These are phyloP conservation scores for Mycena rebaudengoi DNA, from an alignment of 768 basidiomycete species.

Conservation along the genomic window DNA sequence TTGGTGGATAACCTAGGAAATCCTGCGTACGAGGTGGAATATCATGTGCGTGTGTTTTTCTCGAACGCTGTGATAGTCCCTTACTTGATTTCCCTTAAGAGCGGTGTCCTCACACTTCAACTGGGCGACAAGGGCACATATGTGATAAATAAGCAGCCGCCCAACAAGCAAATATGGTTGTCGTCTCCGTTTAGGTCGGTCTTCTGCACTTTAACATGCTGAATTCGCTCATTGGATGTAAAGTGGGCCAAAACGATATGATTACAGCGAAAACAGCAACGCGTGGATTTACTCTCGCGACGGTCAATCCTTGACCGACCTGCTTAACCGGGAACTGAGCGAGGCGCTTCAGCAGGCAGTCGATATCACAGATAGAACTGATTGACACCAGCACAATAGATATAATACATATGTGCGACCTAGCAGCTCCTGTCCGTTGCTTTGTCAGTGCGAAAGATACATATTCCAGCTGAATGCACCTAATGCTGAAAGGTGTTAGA, in stretches of 20 bases:
- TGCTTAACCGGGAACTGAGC: conserved; percentile 78
- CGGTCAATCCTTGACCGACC: conserved; percentile 60
- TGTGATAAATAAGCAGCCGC: conserved; percentile 97
- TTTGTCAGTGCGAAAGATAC: too few species aligned
- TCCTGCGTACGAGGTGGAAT: conserved; percentile 83
- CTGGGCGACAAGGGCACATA: conserved; percentile 85
- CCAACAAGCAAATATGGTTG: conserved; percentile 97
- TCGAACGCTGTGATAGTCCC: neutral
- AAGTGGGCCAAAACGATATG: conserved; percentile 94
- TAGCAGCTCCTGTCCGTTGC: too few species aligned
- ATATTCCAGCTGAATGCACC: too few species aligned
- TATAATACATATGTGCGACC: neutral
- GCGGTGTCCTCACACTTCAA: conserved; percentile 88
- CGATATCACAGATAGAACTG: conserved; percentile 20
- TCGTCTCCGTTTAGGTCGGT: conserved; percentile 86
- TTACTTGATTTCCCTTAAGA: conserved; percentile 52
- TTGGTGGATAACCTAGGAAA: conserved; percentile 69
- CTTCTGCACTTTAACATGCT: neutral
- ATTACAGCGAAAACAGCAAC: conserved; percentile 64
- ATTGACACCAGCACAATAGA: neutral
- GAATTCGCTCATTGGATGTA: neutral
- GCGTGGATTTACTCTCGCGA: conserved; percentile 86
- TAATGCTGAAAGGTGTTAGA: too few species aligned
- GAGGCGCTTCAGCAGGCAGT: conserved; percentile 43
- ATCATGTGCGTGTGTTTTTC: conserved; percentile 64